phyloP scores from a whole-genome alignment of 129 eudicot genomes.

The Tagetes erecta region DNA sequence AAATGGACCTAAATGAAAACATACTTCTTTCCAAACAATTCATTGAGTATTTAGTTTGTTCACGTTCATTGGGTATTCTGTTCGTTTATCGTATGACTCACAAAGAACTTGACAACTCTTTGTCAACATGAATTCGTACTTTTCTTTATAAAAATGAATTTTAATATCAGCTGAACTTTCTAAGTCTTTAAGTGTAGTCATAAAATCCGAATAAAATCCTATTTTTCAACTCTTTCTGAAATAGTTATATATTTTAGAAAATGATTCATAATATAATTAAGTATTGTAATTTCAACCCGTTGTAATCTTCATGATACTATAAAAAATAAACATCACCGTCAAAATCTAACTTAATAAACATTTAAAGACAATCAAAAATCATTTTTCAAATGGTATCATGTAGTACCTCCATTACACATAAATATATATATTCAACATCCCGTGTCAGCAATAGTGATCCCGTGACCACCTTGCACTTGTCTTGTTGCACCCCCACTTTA shows the following conservation, averaged over 20 bases:
- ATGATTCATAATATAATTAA: background rate
- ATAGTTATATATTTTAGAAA: background rate
- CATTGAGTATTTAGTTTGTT: too few relatives aligned
- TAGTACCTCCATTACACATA: conserved; percentile 18
- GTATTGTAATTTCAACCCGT: background rate
- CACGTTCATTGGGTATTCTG: too few relatives aligned
- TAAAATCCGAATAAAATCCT: too few relatives aligned
- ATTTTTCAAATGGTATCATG: conserved; percentile 1
- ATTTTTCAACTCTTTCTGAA: too few relatives aligned
- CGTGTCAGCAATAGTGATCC: conserved; percentile 7
- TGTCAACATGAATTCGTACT: too few relatives aligned
- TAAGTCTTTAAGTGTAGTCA: too few relatives aligned
- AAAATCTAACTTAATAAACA: background rate
- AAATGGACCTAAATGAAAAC: too few relatives aligned
- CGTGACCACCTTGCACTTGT: conserved; percentile 36
- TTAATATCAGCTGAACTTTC: too few relatives aligned
- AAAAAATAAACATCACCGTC: background rate
- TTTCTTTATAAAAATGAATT: too few relatives aligned
- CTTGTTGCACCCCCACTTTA: conserved; percentile 20
- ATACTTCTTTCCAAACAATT: too few relatives aligned
- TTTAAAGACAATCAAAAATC: background rate
- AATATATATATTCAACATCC: conserved; percentile 17
- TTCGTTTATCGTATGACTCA: too few relatives aligned
- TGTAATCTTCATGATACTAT: conserved; percentile 21
- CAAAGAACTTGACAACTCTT: too few relatives aligned